A percentile compares a stretch with the other conserved stretches of the same genome.
Conservation (phyloP, 371 early-diverging fungal genomes). For the Thermomucor indicae-seudaticae region DNA sequence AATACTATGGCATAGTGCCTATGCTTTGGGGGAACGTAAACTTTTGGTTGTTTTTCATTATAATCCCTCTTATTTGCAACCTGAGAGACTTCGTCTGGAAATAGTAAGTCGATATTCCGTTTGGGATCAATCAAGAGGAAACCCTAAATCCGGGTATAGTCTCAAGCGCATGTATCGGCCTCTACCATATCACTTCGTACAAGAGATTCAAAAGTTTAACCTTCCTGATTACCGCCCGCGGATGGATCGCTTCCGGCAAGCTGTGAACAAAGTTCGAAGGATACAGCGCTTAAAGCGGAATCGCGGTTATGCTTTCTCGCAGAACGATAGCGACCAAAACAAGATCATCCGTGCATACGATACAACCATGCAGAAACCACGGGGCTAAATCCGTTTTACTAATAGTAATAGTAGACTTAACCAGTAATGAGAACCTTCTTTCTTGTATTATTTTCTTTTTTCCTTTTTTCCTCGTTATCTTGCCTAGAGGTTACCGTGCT, state of each 20-base stretch:
- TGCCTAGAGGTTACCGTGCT: too few species aligned
- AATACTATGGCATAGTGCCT: slow-evolving; percentile 78
- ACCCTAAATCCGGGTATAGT: slow-evolving; percentile 23
- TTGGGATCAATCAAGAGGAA: neutral
- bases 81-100: slow-evolving; percentile 91
- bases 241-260: slow-evolving; percentile 96
- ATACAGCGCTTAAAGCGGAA: slow-evolving; percentile 90
- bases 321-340: slow-evolving; percentile 94
- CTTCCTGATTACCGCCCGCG: slow-evolving; percentile 97
- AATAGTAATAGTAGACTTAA: too few species aligned
- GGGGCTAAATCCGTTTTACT: slow-evolving; percentile 42
- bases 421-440: too few species aligned
- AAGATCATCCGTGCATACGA: slow-evolving; percentile 94
- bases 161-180: slow-evolving; percentile 78
- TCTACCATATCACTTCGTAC: slow-evolving; percentile 89
- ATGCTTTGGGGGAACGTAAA: slow-evolving; percentile 71
- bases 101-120: slow-evolving; percentile 58
- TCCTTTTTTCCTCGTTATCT: neutral
- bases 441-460: neutral
- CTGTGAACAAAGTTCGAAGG: slow-evolving; percentile 93
- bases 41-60: slow-evolving; percentile 85
- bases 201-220: slow-evolving; percentile 97
- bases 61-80: slow-evolving; percentile 81
- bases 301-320: slow-evolving; percentile 97
- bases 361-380: slow-evolving; percentile 90